Evolutionary conservation across 305 asterid species (phyloP).

Genomic region (Solanum chacoense): DNA sequence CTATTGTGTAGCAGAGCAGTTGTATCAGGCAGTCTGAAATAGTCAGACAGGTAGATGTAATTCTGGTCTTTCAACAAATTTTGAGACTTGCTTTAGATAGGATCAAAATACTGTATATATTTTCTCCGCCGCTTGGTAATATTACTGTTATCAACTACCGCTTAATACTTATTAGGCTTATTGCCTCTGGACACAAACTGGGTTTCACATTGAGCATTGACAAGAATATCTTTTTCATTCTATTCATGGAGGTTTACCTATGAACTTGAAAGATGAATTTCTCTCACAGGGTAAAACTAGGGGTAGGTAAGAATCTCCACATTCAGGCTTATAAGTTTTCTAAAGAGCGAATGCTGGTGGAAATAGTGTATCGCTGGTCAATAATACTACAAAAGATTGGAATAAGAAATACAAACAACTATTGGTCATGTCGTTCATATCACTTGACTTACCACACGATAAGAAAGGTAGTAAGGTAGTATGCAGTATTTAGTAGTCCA

Average conservation of each 20-base stretch:
- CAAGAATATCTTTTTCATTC: neutral
- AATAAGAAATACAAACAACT: neutral
- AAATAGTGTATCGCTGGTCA: neutral
- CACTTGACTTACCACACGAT: constrained; percentile 54
- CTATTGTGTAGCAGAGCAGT: neutral
- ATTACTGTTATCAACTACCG: neutral
- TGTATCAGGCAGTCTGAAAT: neutral
- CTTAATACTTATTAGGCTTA: neutral
- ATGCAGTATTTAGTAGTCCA: constrained; percentile 79
- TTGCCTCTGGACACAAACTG: neutral
- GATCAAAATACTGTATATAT: neutral
- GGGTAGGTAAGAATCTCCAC: neutral
- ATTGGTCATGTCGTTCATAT: neutral
- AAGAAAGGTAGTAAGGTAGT: constrained; percentile 79
- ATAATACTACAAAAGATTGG: neutral
- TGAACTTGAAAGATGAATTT: neutral
- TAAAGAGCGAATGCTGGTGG: neutral
- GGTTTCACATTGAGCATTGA: neutral
- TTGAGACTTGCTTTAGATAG: neutral
- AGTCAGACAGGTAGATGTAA: neutral
- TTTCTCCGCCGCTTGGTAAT: neutral
- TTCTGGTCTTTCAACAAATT: neutral
- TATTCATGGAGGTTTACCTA: neutral
- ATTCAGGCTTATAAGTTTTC: neutral
- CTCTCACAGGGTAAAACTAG: neutral